Conservation (phyloP, 441 rosid species). For the Brassica hybrid region DNA sequence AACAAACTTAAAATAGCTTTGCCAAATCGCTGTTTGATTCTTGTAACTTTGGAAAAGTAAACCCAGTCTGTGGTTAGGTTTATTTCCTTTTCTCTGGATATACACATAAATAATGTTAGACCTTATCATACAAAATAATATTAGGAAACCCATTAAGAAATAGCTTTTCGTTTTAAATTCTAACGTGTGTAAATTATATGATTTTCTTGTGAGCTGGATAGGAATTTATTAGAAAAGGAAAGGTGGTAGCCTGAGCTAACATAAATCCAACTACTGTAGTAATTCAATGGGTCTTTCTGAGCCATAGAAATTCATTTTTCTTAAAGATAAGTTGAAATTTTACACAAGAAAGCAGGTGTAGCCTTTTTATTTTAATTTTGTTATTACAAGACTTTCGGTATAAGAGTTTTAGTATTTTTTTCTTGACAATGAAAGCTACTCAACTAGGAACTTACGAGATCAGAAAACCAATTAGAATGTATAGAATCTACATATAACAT, state of each 20-base stretch:
- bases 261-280: slow-evolving; percentile 36
- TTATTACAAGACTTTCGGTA: not conserved
- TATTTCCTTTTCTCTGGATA: slow-evolving; percentile 29
- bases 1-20: slow-evolving; percentile 35
- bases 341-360: slow-evolving; percentile 33
- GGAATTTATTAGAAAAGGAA: slow-evolving; percentile 41
- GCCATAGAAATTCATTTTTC: slow-evolving; percentile 11
- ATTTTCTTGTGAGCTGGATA: slow-evolving; percentile 28
- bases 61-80: slow-evolving; percentile 25
- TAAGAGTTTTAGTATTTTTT: not conserved
- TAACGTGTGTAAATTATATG: slow-evolving; percentile 16
- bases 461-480: too few relatives aligned
- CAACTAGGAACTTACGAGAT: too few relatives aligned
- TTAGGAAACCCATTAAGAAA: slow-evolving; percentile 1
- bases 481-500: too few relatives aligned
- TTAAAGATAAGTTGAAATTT: not conserved
- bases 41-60: slow-evolving; percentile 26
- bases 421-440: too few relatives aligned
- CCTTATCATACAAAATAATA: slow-evolving; percentile 12
- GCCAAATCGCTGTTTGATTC: slow-evolving; percentile 16
- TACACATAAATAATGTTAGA: slow-evolving; percentile 13
- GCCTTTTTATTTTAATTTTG: slow-evolving; percentile 9
- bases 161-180: slow-evolving; percentile 7
- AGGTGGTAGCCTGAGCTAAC: slow-evolving; percentile 43
- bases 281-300: slow-evolving; percentile 34